These are phyloP conservation scores for Ophiosphaerella narmari DNA, from an alignment of 2,329 filamentous ascomycete species.

Conservation along the genomic window DNA sequence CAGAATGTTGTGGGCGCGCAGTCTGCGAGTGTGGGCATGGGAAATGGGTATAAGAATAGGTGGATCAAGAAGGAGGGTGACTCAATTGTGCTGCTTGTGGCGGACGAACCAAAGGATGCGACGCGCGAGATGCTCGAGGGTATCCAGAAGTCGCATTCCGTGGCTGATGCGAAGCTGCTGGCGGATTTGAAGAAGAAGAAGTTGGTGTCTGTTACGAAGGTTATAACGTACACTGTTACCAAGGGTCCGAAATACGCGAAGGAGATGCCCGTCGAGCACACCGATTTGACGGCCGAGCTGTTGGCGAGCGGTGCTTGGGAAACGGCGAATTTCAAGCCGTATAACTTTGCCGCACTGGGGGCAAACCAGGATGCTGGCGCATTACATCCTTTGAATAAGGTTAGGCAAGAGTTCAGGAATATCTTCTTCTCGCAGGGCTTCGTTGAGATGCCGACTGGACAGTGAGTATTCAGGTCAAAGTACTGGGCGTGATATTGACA, in stretches of 20 bases:
- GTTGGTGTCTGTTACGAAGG: conserved; percentile 80
- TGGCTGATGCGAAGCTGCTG: conserved; percentile 74
- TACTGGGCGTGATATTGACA: conserved; percentile 5
- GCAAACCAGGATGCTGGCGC: conserved; percentile 60
- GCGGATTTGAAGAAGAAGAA: conserved; percentile 91
- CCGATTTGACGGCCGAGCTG: conserved; percentile 94
- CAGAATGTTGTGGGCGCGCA: conserved; percentile 70
- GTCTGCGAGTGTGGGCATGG: conserved; percentile 82
- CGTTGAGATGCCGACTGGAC: conserved; percentile 94
- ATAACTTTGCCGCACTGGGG: conserved; percentile 77
- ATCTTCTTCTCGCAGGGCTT: conserved; percentile 99
- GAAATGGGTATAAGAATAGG: conserved; percentile 83
- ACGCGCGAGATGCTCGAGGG: conserved; percentile 76
- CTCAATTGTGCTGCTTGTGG: conserved; percentile 57
- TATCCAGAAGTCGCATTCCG: conserved; percentile 71
- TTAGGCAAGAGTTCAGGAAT: conserved; percentile 90
- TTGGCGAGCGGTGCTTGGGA: conserved; percentile 88
- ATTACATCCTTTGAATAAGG: conserved; percentile 76
- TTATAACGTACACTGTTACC: conserved; percentile 78
- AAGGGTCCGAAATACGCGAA: conserved; percentile 89
- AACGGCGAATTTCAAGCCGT: conserved; percentile 83
- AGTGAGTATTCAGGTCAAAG: conserved; percentile 47
- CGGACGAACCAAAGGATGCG: conserved; percentile 77
- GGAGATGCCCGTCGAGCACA: conserved; percentile 90
- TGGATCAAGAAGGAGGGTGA: conserved; percentile 69